Evolutionary conservation across 2,329 filamentous ascomycete species (phyloP).

Genomic region (Metarhizium guizhouense): DNA sequence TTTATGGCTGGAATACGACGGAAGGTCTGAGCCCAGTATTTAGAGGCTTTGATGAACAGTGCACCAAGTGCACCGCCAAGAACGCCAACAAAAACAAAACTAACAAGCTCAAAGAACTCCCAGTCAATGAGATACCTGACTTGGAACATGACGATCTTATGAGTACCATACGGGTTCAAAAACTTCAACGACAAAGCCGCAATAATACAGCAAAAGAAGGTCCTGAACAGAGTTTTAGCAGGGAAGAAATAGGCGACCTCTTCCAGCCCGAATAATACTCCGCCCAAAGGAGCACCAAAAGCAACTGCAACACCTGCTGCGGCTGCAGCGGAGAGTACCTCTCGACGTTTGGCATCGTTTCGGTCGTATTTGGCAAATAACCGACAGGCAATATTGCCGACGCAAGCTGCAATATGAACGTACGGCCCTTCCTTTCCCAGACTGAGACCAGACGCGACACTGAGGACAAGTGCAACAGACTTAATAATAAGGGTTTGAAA

Average conservation of each 20-base stretch:
- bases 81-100: conserved; percentile 78
- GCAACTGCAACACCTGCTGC: conserved; percentile 89
- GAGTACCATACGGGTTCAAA: conserved; percentile 88
- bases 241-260: conserved; percentile 98
- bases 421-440: conserved; percentile 92
- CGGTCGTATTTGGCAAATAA: conserved; percentile 89
- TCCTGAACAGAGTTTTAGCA: conserved; percentile 91
- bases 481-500: conserved; percentile 82
- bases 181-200: conserved; percentile 90
- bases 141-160: conserved; percentile 94
- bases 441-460: conserved; percentile 85
- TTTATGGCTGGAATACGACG: conserved; percentile 75
- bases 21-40: conserved; percentile 83
- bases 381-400: conserved; percentile 91
- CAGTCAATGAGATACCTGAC: conserved; percentile 86
- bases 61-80: conserved; percentile 80
- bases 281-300: conserved; percentile 80
- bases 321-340: conserved; percentile 86
- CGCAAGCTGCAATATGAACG: conserved; percentile 93
- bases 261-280: conserved; percentile 86
- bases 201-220: conserved; percentile 96
- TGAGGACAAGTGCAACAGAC: conserved; percentile 71
- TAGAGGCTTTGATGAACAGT: conserved; percentile 92
- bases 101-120: conserved; percentile 83
- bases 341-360: conserved; percentile 89